Percentiles rank a stretch among this genome's conserved stretches.
These are phyloP conservation scores for Yarrowia bubula DNA, from an alignment of 805 yeast genomes.

Conservation along the genomic window DNA sequence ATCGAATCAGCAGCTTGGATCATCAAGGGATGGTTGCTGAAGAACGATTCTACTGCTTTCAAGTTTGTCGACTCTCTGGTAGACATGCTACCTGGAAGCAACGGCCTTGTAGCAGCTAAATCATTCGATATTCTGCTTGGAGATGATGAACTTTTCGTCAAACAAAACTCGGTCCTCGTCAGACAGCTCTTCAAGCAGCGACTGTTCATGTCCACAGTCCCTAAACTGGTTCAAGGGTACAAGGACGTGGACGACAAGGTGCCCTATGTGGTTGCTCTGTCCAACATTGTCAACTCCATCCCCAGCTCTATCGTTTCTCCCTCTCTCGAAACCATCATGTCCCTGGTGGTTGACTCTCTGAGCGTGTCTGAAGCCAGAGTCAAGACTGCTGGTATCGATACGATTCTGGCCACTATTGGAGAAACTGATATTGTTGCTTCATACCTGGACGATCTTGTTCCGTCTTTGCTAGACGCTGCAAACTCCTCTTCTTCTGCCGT, in stretches of 20 bases:
- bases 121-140: conserved; percentile 63
- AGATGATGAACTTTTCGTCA: conserved; percentile 62
- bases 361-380: conserved; percentile 49
- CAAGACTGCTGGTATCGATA: conserved; percentile 58
- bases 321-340: conserved; percentile 62
- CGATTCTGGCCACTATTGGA: conserved; percentile 54
- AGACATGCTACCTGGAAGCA: conserved; percentile 32
- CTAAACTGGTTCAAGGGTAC: conserved; percentile 52
- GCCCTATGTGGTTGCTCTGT: conserved; percentile 61
- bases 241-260: conserved; percentile 42
- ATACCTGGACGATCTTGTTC: conserved; percentile 58
- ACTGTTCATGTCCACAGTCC: conserved; percentile 61
- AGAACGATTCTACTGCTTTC: conserved; percentile 47
- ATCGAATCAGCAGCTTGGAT: conserved; percentile 65
- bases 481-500: conserved; percentile 48
- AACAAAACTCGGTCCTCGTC: conserved; percentile 55
- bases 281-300: conserved; percentile 64
- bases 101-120: conserved; percentile 48
- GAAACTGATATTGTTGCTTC: conserved; percentile 54
- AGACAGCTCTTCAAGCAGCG: conserved; percentile 77
- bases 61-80: conserved; percentile 42
- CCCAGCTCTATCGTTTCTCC: conserved; percentile 62
- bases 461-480: conserved; percentile 47
- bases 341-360: conserved; percentile 68
- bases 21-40: conserved; percentile 64